These are phyloP conservation scores for Boehmeria nivea DNA, from an alignment of 306 rosid genomes.

Conservation along the genomic window DNA sequence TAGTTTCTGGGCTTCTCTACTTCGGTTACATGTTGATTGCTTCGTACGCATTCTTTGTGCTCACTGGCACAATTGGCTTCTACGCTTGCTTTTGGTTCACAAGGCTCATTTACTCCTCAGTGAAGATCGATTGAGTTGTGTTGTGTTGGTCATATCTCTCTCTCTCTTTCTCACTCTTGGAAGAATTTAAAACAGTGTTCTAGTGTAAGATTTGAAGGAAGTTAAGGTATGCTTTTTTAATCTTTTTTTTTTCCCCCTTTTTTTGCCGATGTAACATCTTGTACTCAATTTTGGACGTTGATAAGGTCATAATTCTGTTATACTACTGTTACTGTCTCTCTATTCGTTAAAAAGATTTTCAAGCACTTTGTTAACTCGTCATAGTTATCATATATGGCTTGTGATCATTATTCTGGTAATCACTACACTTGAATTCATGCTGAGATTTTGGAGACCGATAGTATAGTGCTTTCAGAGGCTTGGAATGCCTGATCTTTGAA, in stretches of 20 bases:
- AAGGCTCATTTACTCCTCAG: slow-evolving; percentile 96
- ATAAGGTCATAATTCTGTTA: slow-evolving; percentile 46
- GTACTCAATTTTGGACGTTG: slow-evolving; percentile 74
- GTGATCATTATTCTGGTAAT: no score
- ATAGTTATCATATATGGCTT: no score
- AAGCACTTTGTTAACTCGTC: no score
- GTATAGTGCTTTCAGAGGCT: no score
- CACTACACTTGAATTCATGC: no score
- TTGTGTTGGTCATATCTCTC: slow-evolving; percentile 29
- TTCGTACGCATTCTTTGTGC: slow-evolving; percentile 88
- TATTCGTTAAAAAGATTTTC: slow-evolving; percentile 22
- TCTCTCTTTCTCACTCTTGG: slow-evolving; percentile 23
- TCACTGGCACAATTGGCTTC: slow-evolving; percentile 94
- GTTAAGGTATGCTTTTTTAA: slow-evolving; percentile 37
- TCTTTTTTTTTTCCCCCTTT: not conserved
- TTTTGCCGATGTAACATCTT: slow-evolving; percentile 55
- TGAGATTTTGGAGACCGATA: no score
- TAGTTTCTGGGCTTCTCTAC: slow-evolving; percentile 74
- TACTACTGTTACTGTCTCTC: slow-evolving; percentile 30
- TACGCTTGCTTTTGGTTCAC: slow-evolving; percentile 97
- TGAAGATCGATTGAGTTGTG: slow-evolving; percentile 69
- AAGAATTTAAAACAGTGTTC: slow-evolving; percentile 29
- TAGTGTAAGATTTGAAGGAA: slow-evolving; percentile 59
- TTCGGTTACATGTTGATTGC: slow-evolving; percentile 96
- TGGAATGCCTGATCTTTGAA: no score